Conservation (phyloP, 495 filamentous ascomycete species). For the Poronia punctata region DNA sequence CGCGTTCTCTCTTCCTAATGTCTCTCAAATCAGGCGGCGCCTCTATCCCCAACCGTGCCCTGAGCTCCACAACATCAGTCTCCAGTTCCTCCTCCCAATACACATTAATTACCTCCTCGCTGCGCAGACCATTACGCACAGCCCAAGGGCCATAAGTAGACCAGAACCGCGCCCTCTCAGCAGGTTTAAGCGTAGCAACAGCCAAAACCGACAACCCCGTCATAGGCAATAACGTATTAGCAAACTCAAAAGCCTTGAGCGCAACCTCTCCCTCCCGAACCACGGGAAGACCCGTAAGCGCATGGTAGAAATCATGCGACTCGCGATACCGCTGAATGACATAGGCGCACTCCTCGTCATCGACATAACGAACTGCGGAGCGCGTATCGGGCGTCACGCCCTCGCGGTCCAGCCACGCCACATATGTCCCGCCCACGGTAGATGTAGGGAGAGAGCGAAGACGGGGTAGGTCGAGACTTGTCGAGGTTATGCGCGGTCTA, state of each 20-base stretch:
- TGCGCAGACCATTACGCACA: slow-evolving; percentile 66
- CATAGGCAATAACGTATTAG: slow-evolving; percentile 92
- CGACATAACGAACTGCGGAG: slow-evolving; percentile 74
- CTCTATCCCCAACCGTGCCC: slow-evolving; percentile 72
- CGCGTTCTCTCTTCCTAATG: slow-evolving; percentile 62
- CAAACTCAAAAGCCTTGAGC: slow-evolving; percentile 92
- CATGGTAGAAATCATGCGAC: slow-evolving; percentile 98
- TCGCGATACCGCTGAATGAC: slow-evolving; percentile 98
- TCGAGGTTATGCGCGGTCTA: slow-evolving; percentile 78
- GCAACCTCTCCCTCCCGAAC: slow-evolving; percentile 90
- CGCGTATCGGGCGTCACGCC: slow-evolving; percentile 90
- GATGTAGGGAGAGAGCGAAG: slow-evolving; percentile 65
- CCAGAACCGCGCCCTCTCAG: slow-evolving; percentile 66
- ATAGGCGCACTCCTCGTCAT: slow-evolving; percentile 91
- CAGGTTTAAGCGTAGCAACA: slow-evolving; percentile 67
- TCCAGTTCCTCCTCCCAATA: slow-evolving; percentile 97
- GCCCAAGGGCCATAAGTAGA: slow-evolving; percentile 85
- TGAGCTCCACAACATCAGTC: slow-evolving; percentile 71
- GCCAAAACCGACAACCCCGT: slow-evolving; percentile 64
- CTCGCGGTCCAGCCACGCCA: slow-evolving; percentile 82
- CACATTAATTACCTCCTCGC: slow-evolving; percentile 85
- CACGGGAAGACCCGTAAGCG: slow-evolving; percentile 84
- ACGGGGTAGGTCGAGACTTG: slow-evolving; percentile 59
- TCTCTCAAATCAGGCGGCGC: slow-evolving; percentile 81
- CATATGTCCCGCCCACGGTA: slow-evolving; percentile 81